Conservation (phyloP, 768 basidiomycete genomes). For the Xerocomus brunneocitrinus region DNA sequence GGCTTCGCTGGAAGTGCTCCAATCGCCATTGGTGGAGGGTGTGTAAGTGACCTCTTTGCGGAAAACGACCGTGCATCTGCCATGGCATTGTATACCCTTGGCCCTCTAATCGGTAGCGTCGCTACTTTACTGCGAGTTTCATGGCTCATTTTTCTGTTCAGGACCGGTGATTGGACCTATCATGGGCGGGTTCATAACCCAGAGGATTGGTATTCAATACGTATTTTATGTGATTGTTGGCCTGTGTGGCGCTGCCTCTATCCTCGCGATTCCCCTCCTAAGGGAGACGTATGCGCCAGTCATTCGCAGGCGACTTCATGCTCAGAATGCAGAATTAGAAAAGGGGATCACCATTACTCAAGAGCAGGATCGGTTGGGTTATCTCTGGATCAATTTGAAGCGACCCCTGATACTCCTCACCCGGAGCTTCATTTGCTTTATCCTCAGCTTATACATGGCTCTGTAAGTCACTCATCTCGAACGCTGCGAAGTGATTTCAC, state of each 20-base stretch:
- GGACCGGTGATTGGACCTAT: conserved; percentile 57
- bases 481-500: not conserved
- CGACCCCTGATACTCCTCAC: conserved; percentile 57
- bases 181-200: conserved; percentile 60
- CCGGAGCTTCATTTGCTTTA: conserved; percentile 63
- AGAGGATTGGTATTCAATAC: conserved; percentile 56
- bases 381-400: conserved; percentile 58
- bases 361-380: conserved; percentile 31
- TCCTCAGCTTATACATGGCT: conserved; percentile 68
- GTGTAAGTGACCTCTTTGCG: conserved; percentile 60
- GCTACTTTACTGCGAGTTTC: not conserved
- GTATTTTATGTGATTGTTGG: conserved; percentile 51
- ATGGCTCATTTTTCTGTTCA: conserved; percentile 9
- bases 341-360: conserved; percentile 29
- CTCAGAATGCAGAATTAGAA: conserved; percentile 41
- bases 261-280: conserved; percentile 57
- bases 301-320: conserved; percentile 47
- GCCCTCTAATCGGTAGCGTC: conserved; percentile 52
- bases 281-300: conserved; percentile 75
- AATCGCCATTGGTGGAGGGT: conserved; percentile 59
- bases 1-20: conserved; percentile 64
- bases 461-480: conserved; percentile 42
- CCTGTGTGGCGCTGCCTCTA: conserved; percentile 39
- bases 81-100: conserved; percentile 65
- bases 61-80: conserved; percentile 58